Conservation (phyloP, 73 alveolate species). For the Paramecium octaurelia region DNA sequence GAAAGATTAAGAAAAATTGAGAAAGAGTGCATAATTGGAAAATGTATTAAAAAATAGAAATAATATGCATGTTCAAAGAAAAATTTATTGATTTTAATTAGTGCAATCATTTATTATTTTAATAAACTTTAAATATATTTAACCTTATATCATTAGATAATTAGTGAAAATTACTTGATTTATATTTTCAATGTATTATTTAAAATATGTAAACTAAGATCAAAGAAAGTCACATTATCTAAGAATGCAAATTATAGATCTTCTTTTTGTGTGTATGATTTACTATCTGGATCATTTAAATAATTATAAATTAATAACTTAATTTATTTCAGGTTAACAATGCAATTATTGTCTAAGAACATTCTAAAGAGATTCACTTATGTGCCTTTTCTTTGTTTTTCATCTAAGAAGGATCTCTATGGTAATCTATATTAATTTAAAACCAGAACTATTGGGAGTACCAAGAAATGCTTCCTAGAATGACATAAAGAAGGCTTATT, state of each 20-base stretch:
- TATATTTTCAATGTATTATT: too few relatives aligned
- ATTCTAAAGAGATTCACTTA: not conserved
- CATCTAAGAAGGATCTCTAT: not conserved
- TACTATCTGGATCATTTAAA: not conserved
- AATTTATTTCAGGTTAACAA: slow-evolving; percentile 6
- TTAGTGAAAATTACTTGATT: too few relatives aligned
- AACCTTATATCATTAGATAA: too few relatives aligned
- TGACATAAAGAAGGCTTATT: slow-evolving; percentile 90
- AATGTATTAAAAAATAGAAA: not conserved
- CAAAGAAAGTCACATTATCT: too few relatives aligned
- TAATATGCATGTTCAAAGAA: slow-evolving; percentile 24
- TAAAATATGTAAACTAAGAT: too few relatives aligned
- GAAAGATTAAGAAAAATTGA: slow-evolving; percentile 21
- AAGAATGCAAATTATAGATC: not conserved
- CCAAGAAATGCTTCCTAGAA: slow-evolving; percentile 74
- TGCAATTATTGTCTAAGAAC: not conserved
- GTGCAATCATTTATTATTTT: not conserved
- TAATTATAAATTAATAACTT: not conserved
- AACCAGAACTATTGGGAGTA: slow-evolving; percentile 71
- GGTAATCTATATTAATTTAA: not conserved
- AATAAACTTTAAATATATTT: too few relatives aligned
- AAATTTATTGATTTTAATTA: not conserved
- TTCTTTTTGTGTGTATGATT: not conserved
- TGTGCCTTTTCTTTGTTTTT: not conserved
- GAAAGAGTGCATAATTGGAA: slow-evolving; percentile 37